phyloP scores from a whole-genome alignment of 805 yeast species.

The Saturnispora bothae region DNA sequence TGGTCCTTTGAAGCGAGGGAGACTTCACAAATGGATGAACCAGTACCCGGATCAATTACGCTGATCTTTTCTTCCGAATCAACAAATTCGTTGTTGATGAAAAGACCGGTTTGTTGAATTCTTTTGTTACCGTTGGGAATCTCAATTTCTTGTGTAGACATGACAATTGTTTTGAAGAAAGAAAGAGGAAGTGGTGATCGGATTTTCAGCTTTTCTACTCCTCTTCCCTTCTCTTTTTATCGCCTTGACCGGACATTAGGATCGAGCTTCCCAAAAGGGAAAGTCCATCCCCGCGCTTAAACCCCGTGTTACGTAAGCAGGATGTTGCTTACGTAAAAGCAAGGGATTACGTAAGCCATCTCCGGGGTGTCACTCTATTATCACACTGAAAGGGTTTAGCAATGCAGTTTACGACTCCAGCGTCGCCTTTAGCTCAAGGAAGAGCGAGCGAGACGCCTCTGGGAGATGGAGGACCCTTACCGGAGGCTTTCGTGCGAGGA shows the following conservation, averaged over 20 bases:
- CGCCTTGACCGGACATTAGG: background rate
- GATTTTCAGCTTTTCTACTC: background rate
- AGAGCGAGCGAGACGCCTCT: background rate
- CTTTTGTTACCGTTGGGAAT: conserved; percentile 46
- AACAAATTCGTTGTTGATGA: conserved; percentile 78
- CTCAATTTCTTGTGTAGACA: conserved; percentile 12
- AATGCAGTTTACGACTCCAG: conserved; percentile 1
- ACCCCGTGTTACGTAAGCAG: background rate
- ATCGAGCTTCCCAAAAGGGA: background rate
- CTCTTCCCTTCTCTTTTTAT: background rate
- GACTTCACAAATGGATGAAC: conserved; percentile 39
- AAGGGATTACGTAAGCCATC: background rate
- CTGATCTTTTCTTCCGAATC: conserved; percentile 36
- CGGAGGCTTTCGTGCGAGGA: conserved; percentile 8
- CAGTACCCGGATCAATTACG: conserved; percentile 48
- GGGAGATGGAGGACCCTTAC: too few relatives aligned
- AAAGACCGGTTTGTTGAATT: conserved; percentile 72
- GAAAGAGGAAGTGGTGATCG: background rate
- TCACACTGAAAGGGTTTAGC: background rate
- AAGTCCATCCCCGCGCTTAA: background rate
- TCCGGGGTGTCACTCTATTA: background rate
- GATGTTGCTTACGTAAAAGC: too few relatives aligned
- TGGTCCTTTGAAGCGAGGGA: conserved; percentile 42
- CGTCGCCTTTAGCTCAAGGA: conserved; percentile 1
- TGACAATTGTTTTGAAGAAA: background rate